Percentiles rank a stretch among this genome's conserved stretches.
These are phyloP conservation scores for Haematococcus lacustris DNA, from an alignment of 139 green algal genomes.

Conservation along the genomic window DNA sequence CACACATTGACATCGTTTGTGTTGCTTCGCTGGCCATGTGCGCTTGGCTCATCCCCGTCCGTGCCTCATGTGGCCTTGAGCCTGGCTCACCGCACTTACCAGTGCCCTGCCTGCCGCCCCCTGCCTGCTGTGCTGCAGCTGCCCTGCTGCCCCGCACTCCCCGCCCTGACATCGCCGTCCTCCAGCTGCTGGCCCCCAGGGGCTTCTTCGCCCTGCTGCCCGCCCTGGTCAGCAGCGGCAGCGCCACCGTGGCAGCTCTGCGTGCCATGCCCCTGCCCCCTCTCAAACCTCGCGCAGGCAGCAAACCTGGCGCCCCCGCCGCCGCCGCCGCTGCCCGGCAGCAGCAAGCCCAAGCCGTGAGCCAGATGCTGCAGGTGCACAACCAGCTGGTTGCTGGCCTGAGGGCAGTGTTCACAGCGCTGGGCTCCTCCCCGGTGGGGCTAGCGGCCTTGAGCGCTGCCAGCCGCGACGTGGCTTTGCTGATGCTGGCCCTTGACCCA, in stretches of 20 bases:
- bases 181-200: background rate
- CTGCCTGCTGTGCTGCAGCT: background rate
- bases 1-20: background rate
- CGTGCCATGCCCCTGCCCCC: background rate
- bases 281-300: background rate
- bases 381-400: conserved; percentile 2
- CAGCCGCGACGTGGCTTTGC: background rate
- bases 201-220: conserved; percentile 5
- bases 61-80: too few species aligned
- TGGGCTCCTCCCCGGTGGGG: background rate
- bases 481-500: background rate
- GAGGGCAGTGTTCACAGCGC: background rate
- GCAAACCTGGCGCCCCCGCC: background rate
- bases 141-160: conserved; percentile 2
- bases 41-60: too few species aligned
- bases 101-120: background rate
- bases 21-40: too few species aligned
- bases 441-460: background rate
- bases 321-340: background rate
- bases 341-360: too few species aligned
- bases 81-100: background rate
- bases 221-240: background rate
- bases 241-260: background rate
- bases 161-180: background rate
- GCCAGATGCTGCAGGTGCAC: conserved; percentile 10